phyloP scores from a whole-genome alignment of 768 basidiomycete genomes.

The Calocera cornea region DNA sequence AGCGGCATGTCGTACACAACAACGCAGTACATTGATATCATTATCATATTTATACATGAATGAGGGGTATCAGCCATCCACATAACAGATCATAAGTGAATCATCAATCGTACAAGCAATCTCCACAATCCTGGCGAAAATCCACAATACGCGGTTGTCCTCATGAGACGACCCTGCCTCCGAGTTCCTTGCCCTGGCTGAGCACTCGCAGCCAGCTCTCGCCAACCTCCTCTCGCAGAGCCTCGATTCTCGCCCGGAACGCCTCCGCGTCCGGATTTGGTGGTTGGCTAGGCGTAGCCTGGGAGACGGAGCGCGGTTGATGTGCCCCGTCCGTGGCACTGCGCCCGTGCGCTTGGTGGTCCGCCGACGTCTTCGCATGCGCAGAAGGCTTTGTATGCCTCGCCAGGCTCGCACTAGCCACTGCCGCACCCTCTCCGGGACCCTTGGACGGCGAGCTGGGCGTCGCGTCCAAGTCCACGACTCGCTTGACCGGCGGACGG shows the following conservation, averaged over 20 bases:
- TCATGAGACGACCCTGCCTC: background rate
- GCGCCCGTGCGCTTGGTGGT: background rate
- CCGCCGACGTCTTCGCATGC: background rate
- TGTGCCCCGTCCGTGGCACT: background rate
- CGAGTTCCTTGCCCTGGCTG: conserved; percentile 38
- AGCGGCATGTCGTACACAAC: background rate
- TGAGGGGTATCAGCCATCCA: conserved; percentile 1
- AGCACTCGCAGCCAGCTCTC: conserved; percentile 81
- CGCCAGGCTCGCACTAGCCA: background rate
- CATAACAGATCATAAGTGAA: background rate
- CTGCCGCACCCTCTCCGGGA: background rate
- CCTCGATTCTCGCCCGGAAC: conserved; percentile 66
- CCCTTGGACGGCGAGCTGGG: conserved; percentile 11
- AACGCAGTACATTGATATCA: background rate
- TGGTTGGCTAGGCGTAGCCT: background rate
- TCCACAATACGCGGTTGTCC: background rate
- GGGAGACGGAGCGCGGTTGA: background rate
- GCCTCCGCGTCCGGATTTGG: conserved; percentile 40
- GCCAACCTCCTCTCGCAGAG: conserved; percentile 73
- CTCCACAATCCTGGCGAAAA: background rate
- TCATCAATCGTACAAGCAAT: background rate
- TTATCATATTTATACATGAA: conserved; percentile 3
- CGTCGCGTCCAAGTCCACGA: conserved; percentile 59
- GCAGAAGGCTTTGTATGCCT: background rate
- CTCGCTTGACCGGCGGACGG: conserved; percentile 54